Base-by-base conservation (phyloP, 805 yeast genomes). In the Myxozyma nipponensis region DNA sequence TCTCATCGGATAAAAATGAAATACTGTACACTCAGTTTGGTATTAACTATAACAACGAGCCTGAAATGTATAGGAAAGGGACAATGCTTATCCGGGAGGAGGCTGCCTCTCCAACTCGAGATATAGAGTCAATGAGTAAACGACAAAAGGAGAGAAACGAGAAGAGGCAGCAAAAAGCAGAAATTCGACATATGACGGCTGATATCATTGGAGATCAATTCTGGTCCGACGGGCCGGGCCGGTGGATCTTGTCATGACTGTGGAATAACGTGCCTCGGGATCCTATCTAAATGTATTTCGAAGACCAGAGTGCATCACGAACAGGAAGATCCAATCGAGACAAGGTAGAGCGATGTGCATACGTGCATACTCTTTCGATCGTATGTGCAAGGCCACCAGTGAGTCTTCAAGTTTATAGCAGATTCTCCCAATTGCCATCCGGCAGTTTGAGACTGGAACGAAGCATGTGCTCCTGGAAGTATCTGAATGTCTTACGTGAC, bases 31-130 rank as follows among this genome's bases (percentile, higher is more conserved):
- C 75, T 21, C 77, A 81, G 52, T 86, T 90, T 67, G 85, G 85
- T 0, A 81, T 91, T 39, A 93, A 93, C 63, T 93, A 93, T 69
- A 93, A 93, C 65, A 80, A 86, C 57, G 97, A 91, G 68, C 86
- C 85, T 0, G 96, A 86, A 48, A 82, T 89, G 55, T 93, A 70
- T 69, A 86, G 84, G 56, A 93, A 91, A 69, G 98, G 98, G 1
- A 80, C 90, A 0, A 67, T 78, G 1, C 65, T 79, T 17, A 71
- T 81, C 2, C 70, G 90, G 60, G 82, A 80, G 46, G 25, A 40
- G 4, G 19, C 34, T 15, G 10, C 25, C 30, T 21, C 57, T 26
- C 3, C 56, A 39, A 9, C 46, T 28, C n/a, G n/a, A n/a, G n/a
- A n/a, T n/a, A n/a, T n/a, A n/a, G 13, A 24, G 47, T 13, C 39